These are phyloP conservation scores for Microstegium vimineum DNA, from an alignment of 176 grass and related monocot species.

Conservation along the genomic window DNA sequence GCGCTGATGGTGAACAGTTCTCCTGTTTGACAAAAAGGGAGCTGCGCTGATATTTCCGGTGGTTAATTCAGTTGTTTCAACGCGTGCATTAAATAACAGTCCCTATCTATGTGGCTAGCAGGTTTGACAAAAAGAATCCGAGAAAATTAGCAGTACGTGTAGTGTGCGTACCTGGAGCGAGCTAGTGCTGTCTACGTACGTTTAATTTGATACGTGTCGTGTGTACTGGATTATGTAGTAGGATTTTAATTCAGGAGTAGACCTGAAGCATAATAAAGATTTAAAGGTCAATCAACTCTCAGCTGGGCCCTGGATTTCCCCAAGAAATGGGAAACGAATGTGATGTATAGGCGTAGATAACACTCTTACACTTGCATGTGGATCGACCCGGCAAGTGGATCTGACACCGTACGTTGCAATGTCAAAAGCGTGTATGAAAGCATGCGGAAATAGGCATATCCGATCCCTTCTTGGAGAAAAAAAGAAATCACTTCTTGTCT, in stretches of 20 bases:
- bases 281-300: conserved; percentile 38
- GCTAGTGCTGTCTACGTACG: not conserved
- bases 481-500: not conserved
- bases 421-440: conserved; percentile 23
- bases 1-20: conserved; percentile 25
- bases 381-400: not conserved
- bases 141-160: not conserved
- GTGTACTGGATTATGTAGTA: not conserved
- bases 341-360: not conserved
- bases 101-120: conserved; percentile 11
- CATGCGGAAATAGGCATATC: conserved; percentile 11
- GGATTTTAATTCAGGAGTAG: conserved; percentile 16
- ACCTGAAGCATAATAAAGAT: conserved; percentile 4
- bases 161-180: not conserved
- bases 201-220: not conserved
- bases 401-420: not conserved
- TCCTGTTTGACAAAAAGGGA: conserved; percentile 23
- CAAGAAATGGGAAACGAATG: conserved; percentile 34
- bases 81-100: conserved; percentile 26
- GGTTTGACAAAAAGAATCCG: conserved; percentile 33
- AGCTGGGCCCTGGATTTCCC: conserved; percentile 16
- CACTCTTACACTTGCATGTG: not conserved
- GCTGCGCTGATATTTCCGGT: not conserved
- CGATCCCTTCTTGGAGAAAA: not conserved
- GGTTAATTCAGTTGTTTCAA: conserved; percentile 31